Percentiles rank a stretch among this genome's conserved stretches.
These are phyloP conservation scores for Periconia sp. DNA, from an alignment of 2,329 filamentous ascomycete genomes.

Conservation along the genomic window DNA sequence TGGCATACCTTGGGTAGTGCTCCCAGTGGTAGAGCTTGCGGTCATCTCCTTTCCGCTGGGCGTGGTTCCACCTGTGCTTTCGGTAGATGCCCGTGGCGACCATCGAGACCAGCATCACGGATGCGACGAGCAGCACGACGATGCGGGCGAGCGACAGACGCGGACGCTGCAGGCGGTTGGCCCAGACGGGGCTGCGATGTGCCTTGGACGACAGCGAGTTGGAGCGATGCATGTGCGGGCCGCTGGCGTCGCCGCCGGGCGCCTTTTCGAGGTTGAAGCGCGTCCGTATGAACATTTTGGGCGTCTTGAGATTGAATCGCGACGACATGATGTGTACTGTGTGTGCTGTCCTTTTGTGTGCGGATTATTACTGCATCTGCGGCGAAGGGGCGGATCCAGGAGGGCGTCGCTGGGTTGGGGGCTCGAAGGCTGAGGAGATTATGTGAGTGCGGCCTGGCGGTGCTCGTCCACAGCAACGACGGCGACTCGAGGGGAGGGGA, in stretches of 20 bases:
- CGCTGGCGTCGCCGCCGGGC: constrained; percentile 48
- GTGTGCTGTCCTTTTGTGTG: constrained; percentile 17
- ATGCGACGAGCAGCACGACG: constrained; percentile 47
- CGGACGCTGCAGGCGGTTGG: constrained; percentile 48
- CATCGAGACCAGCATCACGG: constrained; percentile 50
- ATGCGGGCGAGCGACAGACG: constrained; percentile 51
- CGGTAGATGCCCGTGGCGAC: constrained; percentile 51
- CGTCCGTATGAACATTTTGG: constrained; percentile 52
- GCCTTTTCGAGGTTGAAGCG: constrained; percentile 56
- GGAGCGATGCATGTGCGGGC: too few relatives aligned
- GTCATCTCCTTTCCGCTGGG: constrained; percentile 40
- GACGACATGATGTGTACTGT: constrained; percentile 35
- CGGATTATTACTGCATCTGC: constrained; percentile 37
- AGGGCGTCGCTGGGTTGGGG: neutral
- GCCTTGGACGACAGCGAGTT: constrained; percentile 43
- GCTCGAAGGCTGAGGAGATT: constrained; percentile 6
- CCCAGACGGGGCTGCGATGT: constrained; percentile 43
- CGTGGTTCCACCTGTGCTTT: constrained; percentile 40
- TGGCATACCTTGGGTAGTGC: constrained; percentile 49
- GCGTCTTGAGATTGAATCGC: constrained; percentile 52
- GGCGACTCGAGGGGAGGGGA: neutral
- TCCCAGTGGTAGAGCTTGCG: constrained; percentile 52
- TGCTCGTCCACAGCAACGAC: neutral
- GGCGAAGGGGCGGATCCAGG: constrained; percentile 9
- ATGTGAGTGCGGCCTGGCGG: constrained; percentile 1